Conservation (phyloP, 352 stramenopile genomes). For the Phytophthora sojae region DNA sequence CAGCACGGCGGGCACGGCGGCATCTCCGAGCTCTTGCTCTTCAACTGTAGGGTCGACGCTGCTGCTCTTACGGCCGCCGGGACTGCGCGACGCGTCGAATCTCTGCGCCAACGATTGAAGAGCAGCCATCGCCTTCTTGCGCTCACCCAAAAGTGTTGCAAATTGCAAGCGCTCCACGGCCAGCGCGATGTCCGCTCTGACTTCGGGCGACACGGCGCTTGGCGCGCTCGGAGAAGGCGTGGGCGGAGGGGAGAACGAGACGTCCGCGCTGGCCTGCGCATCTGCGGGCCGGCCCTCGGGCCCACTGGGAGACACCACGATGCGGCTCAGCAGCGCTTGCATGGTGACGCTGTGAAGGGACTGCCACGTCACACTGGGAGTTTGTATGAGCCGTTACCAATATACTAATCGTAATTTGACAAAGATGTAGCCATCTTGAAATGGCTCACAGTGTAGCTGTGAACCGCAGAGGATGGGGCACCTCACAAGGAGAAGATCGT, state of each 20-base stretch:
- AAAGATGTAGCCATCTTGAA: no score
- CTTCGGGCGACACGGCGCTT: background rate
- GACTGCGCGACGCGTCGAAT: constrained; percentile 10
- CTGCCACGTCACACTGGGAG: constrained; percentile 5
- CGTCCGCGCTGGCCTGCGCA: background rate
- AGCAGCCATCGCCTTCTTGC: constrained; percentile 65
- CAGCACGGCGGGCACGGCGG: constrained; percentile 61
- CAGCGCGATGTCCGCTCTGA: constrained; percentile 48
- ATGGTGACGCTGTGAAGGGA: constrained; percentile 34
- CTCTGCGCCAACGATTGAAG: constrained; percentile 53
- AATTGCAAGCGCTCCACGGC: constrained; percentile 77
- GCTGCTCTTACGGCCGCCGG: constrained; percentile 8
- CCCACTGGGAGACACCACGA: constrained; percentile 52
- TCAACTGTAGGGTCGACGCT: constrained; percentile 26
- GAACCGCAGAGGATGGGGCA: no score
- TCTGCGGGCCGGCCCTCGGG: background rate
- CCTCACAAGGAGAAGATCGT: no score
- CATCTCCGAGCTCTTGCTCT: constrained; percentile 51
- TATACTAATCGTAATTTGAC: no score
- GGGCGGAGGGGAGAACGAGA: background rate
- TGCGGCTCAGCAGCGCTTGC: constrained; percentile 77
- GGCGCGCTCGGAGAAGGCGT: background rate
- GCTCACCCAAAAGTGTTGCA: constrained; percentile 75
- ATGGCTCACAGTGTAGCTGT: no score
- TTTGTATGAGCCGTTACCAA: background rate